Conservation (phyloP, 2,329 filamentous ascomycete genomes). For the Aaosphaeria pasadenensis region DNA sequence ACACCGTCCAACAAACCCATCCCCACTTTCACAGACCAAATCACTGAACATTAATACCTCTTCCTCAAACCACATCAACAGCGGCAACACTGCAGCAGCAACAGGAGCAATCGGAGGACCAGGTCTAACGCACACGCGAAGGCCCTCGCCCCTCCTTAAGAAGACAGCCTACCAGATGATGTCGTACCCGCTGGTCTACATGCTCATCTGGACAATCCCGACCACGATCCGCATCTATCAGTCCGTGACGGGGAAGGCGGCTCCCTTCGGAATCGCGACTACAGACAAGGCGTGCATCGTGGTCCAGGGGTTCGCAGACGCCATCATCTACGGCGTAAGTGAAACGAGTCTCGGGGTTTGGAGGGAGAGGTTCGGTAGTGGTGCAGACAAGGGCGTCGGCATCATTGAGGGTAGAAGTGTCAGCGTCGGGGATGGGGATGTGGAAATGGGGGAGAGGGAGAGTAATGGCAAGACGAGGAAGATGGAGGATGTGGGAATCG, state of each 20-base stretch:
- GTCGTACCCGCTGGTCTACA: conserved; percentile 42
- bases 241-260: conserved; percentile 26
- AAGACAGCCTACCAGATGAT: conserved; percentile 44
- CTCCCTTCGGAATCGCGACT: conserved; percentile 37
- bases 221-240: conserved; percentile 43
- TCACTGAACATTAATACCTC: conserved; percentile 8
- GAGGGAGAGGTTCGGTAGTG: conserved; percentile 9
- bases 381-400: too few relatives aligned
- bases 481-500: too few relatives aligned
- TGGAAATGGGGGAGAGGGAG: too few relatives aligned
- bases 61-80: neutral
- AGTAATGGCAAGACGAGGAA: too few relatives aligned
- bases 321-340: conserved; percentile 39
- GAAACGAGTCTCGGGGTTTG: conserved; percentile 14
- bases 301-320: conserved; percentile 41
- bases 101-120: conserved; percentile 11
- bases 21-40: neutral
- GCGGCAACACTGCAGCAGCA: neutral
- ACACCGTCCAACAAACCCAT: conserved; percentile 7
- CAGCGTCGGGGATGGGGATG: too few relatives aligned
- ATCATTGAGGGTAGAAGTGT: too few relatives aligned
- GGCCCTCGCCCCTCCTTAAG: conserved; percentile 7
- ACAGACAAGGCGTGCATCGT: conserved; percentile 42
- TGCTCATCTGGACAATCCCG: conserved; percentile 42
- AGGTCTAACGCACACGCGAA: conserved; percentile 14